These are phyloP conservation scores for Scleroderma bovista DNA, from an alignment of 768 basidiomycete species.

Conservation along the genomic window DNA sequence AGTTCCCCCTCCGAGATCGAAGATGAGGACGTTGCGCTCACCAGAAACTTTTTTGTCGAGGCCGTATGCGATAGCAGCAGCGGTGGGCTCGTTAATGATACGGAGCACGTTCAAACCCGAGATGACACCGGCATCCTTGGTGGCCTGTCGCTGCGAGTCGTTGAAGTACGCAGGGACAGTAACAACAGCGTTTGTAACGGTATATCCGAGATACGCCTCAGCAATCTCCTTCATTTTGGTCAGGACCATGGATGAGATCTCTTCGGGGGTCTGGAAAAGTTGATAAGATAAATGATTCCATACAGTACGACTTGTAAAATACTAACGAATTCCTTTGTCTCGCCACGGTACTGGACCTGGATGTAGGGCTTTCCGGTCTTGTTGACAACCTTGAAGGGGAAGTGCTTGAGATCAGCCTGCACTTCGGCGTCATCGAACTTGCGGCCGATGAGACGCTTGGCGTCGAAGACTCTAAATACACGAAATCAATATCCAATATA, in stretches of 20 bases:
- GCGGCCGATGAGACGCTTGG: slow-evolving; percentile 96
- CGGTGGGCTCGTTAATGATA: slow-evolving; percentile 99
- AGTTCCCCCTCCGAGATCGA: slow-evolving; percentile 97
- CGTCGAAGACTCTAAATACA: slow-evolving; percentile 80
- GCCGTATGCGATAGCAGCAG: slow-evolving; percentile 97
- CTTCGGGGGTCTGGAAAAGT: slow-evolving; percentile 74
- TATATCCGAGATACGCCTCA: slow-evolving; percentile 89
- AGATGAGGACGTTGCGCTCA: slow-evolving; percentile 95
- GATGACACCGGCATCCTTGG: slow-evolving; percentile 95
- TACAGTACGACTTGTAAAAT: background rate
- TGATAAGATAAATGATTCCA: slow-evolving; percentile 5
- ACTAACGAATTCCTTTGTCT: slow-evolving; percentile 88
- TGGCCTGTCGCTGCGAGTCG: slow-evolving; percentile 97
- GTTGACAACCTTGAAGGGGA: slow-evolving; percentile 89
- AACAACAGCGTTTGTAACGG: slow-evolving; percentile 86
- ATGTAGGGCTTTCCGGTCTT: slow-evolving; percentile 87
- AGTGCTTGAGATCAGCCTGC: slow-evolving; percentile 81
- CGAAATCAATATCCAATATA: slow-evolving; percentile 1
- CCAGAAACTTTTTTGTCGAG: slow-evolving; percentile 89
- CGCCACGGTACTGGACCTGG: slow-evolving; percentile 86
- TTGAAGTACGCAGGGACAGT: slow-evolving; percentile 99
- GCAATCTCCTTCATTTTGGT: slow-evolving; percentile 98
- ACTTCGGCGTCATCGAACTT: slow-evolving; percentile 85
- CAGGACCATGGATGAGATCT: slow-evolving; percentile 97
- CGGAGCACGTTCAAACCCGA: slow-evolving; percentile 93